Evolutionary conservation across 805 yeast genomes (phyloP), one percentile per base, ranked within the genome.

Genomic region (Gaillardinia entomophila): DNA sequence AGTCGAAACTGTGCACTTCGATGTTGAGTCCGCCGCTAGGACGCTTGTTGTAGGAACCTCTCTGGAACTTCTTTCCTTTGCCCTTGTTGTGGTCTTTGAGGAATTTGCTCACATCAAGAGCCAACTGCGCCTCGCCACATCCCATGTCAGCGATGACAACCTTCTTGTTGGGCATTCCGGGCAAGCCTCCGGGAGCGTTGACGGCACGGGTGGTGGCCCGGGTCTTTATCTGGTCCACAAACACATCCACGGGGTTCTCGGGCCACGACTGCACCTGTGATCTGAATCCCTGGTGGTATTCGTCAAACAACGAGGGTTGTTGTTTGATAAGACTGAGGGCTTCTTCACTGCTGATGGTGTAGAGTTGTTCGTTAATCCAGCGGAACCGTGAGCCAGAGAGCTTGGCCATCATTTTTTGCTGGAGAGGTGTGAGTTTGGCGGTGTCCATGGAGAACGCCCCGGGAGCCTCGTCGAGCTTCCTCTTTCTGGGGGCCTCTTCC

Each of bases 261-360:
- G 99, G 98, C 99, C 99, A 92, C 14, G 87, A 72, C 50, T 84
- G 88, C 12, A 92, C 97, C 57, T 92, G 99, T 11, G 89, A 81
- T 46, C 95, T 71, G 68, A 92, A 92, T 0, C 99, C 99, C 36
- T 79, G 82, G 53, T 94, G 98, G 49, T 92, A 92, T 52, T 90
- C 97, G 44, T 86, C 92, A 55, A 89, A 92, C 39, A 92, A 66
- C 16, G 78, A 77, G 0, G 99, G 98, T 46, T 89, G 95, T 12
- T 80, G 76, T 35, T 73, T 65, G 26, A 92, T 77, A 39, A 92
- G 60, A 16, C 70, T 64, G 17, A 86, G 62, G 0, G 98, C 97
- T 15, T 75, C 76, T 5, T 75, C 77, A 0, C 97, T 89, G 1
- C 79, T 61, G 24, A 79, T 80, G 1, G 97, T 92, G 53, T 92